phyloP scores from a whole-genome alignment of 495 filamentous ascomycete genomes.

The Aspergillus olivimuriae region DNA sequence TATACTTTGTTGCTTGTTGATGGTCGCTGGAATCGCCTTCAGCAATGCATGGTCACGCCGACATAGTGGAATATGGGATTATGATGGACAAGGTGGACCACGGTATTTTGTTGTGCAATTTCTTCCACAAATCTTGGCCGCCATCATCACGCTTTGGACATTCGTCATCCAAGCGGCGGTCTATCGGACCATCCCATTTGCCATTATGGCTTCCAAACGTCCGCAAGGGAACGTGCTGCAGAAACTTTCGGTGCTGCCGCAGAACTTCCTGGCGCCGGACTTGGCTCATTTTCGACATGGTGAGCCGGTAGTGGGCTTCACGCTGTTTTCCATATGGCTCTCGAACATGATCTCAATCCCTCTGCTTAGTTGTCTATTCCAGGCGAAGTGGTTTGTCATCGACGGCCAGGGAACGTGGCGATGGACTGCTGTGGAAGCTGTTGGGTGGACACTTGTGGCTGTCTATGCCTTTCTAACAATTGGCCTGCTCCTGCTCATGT shows the following conservation, averaged over 20 bases:
- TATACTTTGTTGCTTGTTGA: slow-evolving; percentile 56
- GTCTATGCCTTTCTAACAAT: slow-evolving; percentile 62
- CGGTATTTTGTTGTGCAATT: slow-evolving; percentile 86
- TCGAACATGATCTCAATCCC: slow-evolving; percentile 57
- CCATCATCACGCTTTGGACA: slow-evolving; percentile 65
- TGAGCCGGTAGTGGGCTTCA: slow-evolving; percentile 48
- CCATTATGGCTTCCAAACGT: slow-evolving; percentile 58
- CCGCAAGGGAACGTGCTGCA: slow-evolving; percentile 32
- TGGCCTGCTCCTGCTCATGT: slow-evolving; percentile 48
- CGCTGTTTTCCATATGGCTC: slow-evolving; percentile 54
- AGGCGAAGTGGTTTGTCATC: slow-evolving; percentile 45
- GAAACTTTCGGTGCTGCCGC: slow-evolving; percentile 35
- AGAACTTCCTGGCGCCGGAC: slow-evolving; percentile 54
- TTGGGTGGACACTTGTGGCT: slow-evolving; percentile 72
- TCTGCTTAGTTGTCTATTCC: slow-evolving; percentile 58
- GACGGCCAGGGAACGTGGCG: slow-evolving; percentile 50
- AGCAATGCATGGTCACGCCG: slow-evolving; percentile 64
- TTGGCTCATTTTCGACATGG: slow-evolving; percentile 50
- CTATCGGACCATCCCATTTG: slow-evolving; percentile 73
- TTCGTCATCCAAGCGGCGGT: slow-evolving; percentile 67
- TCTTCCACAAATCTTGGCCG: slow-evolving; percentile 71
- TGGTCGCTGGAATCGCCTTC: slow-evolving; percentile 66
- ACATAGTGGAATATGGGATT: slow-evolving; percentile 59
- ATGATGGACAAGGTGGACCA: slow-evolving; percentile 54
- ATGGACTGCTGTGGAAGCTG: slow-evolving; percentile 69